Percentiles rank a stretch among this genome's conserved stretches.
Evolutionary conservation across 768 basidiomycete genomes (phyloP).

Genomic region (Boletus vinaceobasis): DNA sequence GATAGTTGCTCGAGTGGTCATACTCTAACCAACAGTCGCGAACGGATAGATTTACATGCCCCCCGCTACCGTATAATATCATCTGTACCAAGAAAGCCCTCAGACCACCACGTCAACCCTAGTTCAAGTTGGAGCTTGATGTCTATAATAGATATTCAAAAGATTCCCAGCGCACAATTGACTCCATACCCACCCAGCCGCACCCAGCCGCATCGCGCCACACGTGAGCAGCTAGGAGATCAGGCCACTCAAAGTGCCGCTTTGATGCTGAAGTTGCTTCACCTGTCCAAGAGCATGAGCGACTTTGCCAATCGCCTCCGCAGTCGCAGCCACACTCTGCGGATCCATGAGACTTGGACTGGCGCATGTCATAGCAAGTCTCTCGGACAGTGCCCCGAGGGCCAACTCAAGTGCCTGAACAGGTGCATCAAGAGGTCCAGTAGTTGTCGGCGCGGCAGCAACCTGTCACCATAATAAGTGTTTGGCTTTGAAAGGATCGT

Average conservation of each 20-base stretch:
- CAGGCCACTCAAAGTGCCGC: conserved; percentile 5
- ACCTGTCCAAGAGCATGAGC: conserved; percentile 59
- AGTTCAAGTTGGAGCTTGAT: neutral
- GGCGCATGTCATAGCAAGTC: conserved; percentile 45
- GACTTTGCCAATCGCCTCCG: conserved; percentile 69
- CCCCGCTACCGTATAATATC: neutral
- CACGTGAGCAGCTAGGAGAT: conserved; percentile 9
- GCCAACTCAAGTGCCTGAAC: conserved; percentile 50
- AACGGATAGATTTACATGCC: neutral
- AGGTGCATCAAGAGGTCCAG: conserved; percentile 27
- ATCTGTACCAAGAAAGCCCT: neutral
- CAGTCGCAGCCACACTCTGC: conserved; percentile 49
- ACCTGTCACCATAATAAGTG: conserved; percentile 17
- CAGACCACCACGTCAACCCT: neutral
- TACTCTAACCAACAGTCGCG: neutral
- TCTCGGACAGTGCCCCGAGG: conserved; percentile 49
- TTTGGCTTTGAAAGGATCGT: neutral
- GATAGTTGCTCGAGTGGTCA: neutral
- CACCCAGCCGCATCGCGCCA: conserved; percentile 12
- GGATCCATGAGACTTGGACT: conserved; percentile 41
- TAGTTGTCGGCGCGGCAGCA: conserved; percentile 9
- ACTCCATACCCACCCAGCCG: neutral
- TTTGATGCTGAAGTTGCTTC: conserved; percentile 50
- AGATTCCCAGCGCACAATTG: neutral
- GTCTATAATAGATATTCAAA: neutral